Base-by-base conservation (phyloP, 306 rosid genomes). In the Sicyos baderoa region DNA sequence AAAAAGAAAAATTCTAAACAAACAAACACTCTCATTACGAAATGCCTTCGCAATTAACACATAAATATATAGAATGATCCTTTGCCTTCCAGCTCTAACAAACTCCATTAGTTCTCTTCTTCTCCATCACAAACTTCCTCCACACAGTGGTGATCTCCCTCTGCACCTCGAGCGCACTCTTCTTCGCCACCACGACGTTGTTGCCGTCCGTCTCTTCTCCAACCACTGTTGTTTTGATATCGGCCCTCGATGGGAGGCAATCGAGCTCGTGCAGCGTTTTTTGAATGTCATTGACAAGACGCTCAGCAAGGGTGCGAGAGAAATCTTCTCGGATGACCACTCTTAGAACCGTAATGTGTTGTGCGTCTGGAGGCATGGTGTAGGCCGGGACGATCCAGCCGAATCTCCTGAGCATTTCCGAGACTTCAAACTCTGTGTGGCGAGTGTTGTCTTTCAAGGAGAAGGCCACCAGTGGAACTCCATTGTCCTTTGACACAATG, bases 311-410 rank as follows among this genome's bases (percentile, higher is more conserved):
- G 19, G 98, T 89, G 37, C 91, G 87, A 0, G 98, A 87, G 19
- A 92, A 92, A 79, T 92, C 98, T 59, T 89, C 98, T 55, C 98
- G 74, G 59, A 92, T 87, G 17, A 92, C 98, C 1, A 92, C 95
- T 0, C 98, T 90, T 4, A 92, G 79, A 54, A 92, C 98, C 0
- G 98, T 92, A 47, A 92, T 61, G 21, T 82, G 86, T 22, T 92
- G 91, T 0, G 98, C 96, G 17, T 92, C 86, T 0, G 98, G 87
- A 0, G 98, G 95, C 98, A 92, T 92, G 50, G 93, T 84, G 81
- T 92, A 92, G 3, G 98, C 98, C 0, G 98, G 98, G 42, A 92
- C 95, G 3, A 92, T 92, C 98, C 98, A 92, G 0, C 98, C 98
- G 29, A 76, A 89, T 35, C 98, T 94, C 9, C 95, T 71, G 35